A percentile compares a stretch with the other conserved stretches of the same genome.
Evolutionary conservation across 2,329 filamentous ascomycete genomes (phyloP).

Genomic region (Nemania serpens): DNA sequence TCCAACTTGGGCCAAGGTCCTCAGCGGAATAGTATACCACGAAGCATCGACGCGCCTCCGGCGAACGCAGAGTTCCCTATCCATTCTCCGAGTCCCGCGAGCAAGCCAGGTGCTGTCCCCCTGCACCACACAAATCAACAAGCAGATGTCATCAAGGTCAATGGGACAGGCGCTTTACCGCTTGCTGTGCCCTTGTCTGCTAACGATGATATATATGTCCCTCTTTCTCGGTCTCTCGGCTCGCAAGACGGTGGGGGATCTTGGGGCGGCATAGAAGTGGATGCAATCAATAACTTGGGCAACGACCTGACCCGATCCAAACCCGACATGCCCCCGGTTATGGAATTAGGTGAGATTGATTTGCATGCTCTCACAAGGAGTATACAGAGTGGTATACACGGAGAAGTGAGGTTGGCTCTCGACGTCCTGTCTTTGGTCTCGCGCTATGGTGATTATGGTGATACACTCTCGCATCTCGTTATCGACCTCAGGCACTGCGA

Average conservation of each 20-base stretch:
- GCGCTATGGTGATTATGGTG: constrained; percentile 66
- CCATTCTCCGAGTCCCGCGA: constrained; percentile 49
- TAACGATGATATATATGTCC: constrained; percentile 59
- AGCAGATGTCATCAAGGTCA: constrained; percentile 35
- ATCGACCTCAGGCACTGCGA: constrained; percentile 75
- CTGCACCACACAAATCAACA: constrained; percentile 45
- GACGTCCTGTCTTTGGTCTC: constrained; percentile 77
- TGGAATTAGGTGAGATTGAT: constrained; percentile 86
- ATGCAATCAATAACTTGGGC: constrained; percentile 66
- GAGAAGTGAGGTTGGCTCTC: constrained; percentile 86
- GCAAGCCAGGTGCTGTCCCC: constrained; percentile 49
- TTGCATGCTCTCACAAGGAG: constrained; percentile 88
- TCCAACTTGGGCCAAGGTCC: constrained; percentile 50
- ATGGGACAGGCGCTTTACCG: constrained; percentile 34
- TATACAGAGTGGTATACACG: constrained; percentile 85
- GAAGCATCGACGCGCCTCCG: constrained; percentile 54
- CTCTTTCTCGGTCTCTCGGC: constrained; percentile 53
- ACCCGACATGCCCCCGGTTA: constrained; percentile 74
- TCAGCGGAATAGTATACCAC: constrained; percentile 56
- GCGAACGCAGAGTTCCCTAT: constrained; percentile 49
- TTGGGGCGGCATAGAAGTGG: constrained; percentile 71
- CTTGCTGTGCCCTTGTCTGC: constrained; percentile 46
- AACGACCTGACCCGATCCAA: constrained; percentile 69
- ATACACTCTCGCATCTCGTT: constrained; percentile 65
- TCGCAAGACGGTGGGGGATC: constrained; percentile 48